Base-by-base conservation (phyloP, 345 rosid species). In the Firmiana major region DNA sequence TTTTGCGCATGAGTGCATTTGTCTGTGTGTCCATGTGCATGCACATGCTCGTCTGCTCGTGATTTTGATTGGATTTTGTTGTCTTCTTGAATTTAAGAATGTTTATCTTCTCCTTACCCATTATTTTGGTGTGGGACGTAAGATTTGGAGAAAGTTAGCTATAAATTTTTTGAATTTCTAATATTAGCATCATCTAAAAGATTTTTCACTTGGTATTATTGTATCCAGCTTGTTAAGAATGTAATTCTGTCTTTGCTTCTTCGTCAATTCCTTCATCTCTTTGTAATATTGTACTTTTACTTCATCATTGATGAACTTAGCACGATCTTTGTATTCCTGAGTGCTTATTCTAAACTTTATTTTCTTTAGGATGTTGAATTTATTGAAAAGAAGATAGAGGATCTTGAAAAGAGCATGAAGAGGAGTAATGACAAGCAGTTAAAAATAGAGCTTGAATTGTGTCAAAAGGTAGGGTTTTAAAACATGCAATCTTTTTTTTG, bases 341-440 rank as follows among this genome's bases (percentile, higher is more conserved):
- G 43, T 76, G 43, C 34, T 71, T 59, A 67, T 54, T 58, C 19
- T 65, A 67, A 58, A 28, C 6, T 77, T 38, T 71, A 53, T 26
- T 58, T 59, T 43, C 40, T 62, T 43, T 69, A 96, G 99, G 99
- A 96, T 90, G 78, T 93, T 80, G 99, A 96, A 77, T 96, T 91
- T 64, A 77, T 91, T 77, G 93, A 87, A 75, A 93, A 87, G 78
- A 96, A 84, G 85, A 62, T 93, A 71, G 98, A 96, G 73, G 98
- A 96, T 86, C 66, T 93, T 5, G 97, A 93, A 84, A 96, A 93
- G 91, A 92, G 97, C 95, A 92, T 96, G 98, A 96, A 92, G 88
- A 92, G 97, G 89, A 96, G 99, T 94, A 96, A 96, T 79, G 97
- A 96, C 85, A 93, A 96, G 85, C 93, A 86, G 82, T 85, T 96